Percentiles rank a stretch among this genome's conserved stretches.
phyloP scores from a whole-genome alignment of 345 rosid species.

The Odontarrhena argentea region DNA sequence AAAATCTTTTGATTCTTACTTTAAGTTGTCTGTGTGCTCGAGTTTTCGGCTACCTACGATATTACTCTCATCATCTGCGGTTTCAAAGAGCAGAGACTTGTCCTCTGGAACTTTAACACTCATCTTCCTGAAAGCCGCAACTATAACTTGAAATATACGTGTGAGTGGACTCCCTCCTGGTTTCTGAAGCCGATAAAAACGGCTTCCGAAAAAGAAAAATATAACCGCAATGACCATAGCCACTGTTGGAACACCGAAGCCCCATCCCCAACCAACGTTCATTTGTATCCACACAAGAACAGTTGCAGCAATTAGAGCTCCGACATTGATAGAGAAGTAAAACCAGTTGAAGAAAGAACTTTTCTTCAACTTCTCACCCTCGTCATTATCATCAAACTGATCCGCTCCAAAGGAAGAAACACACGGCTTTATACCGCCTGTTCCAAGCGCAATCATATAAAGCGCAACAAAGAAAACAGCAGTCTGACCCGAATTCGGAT shows the following conservation, averaged over 20 bases:
- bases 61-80: constrained; percentile 58
- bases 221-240: constrained; percentile 80
- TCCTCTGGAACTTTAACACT: constrained; percentile 68
- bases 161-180: constrained; percentile 97
- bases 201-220: constrained; percentile 79
- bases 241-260: constrained; percentile 86
- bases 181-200: constrained; percentile 65
- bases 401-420: constrained; percentile 97
- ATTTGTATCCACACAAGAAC: constrained; percentile 93
- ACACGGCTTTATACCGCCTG: constrained; percentile 97
- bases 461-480: constrained; percentile 71
- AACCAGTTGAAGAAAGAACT: constrained; percentile 98
- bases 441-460: constrained; percentile 88
- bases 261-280: constrained; percentile 99
- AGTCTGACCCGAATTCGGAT: constrained; percentile 52
- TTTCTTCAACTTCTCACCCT: constrained; percentile 68
- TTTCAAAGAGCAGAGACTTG: constrained; percentile 72
- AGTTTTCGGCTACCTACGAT: constrained; percentile 89
- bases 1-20: constrained; percentile 42
- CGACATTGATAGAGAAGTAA: constrained; percentile 84
- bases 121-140: constrained; percentile 73
- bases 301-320: constrained; percentile 86
- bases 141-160: constrained; percentile 76
- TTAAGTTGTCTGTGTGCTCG: constrained; percentile 65
- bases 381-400: constrained; percentile 89